These are phyloP conservation scores for Alternaria hordeiaustralica DNA, from an alignment of 2,329 filamentous ascomycete genomes.

Conservation along the genomic window DNA sequence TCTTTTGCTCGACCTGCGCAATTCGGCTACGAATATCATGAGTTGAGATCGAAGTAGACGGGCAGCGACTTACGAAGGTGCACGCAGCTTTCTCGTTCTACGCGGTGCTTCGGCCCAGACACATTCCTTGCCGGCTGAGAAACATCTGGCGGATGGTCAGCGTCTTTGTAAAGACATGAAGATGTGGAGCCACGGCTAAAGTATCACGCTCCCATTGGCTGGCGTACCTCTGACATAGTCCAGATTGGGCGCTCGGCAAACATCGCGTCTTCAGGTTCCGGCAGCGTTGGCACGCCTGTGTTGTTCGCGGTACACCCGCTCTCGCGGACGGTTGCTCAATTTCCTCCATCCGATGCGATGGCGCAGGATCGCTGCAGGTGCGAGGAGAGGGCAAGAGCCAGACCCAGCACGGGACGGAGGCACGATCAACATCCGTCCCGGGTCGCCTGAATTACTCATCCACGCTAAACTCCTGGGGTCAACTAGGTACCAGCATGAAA, in stretches of 20 bases:
- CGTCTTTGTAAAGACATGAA: neutral
- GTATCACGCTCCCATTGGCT: neutral
- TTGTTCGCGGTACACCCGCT: conserved; percentile 24
- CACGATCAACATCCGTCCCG: conserved; percentile 6
- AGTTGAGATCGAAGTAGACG: neutral
- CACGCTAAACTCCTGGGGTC: neutral
- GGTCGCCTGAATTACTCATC: conserved; percentile 1
- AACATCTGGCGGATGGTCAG: conserved; percentile 29
- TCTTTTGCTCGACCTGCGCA: conserved; percentile 45
- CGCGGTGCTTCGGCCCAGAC: conserved; percentile 42
- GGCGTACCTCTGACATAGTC: conserved; percentile 40
- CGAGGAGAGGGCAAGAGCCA: neutral
- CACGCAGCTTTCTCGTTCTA: conserved; percentile 32
- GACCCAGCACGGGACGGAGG: conserved; percentile 12
- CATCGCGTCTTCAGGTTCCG: conserved; percentile 44
- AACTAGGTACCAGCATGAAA: too few species aligned
- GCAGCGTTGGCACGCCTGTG: conserved; percentile 44
- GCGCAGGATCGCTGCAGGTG: neutral
- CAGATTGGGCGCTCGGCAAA: conserved; percentile 36
- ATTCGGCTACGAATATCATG: conserved; percentile 32
- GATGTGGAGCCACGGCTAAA: neutral
- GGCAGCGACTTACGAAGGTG: conserved; percentile 39
- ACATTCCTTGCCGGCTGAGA: conserved; percentile 34
- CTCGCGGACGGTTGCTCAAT: conserved; percentile 23
- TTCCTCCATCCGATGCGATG: conserved; percentile 32